A percentile compares a stretch with the other conserved stretches of the same genome.
Conservation (phyloP, 208 protist species). For the Porcisia deanei region DNA sequence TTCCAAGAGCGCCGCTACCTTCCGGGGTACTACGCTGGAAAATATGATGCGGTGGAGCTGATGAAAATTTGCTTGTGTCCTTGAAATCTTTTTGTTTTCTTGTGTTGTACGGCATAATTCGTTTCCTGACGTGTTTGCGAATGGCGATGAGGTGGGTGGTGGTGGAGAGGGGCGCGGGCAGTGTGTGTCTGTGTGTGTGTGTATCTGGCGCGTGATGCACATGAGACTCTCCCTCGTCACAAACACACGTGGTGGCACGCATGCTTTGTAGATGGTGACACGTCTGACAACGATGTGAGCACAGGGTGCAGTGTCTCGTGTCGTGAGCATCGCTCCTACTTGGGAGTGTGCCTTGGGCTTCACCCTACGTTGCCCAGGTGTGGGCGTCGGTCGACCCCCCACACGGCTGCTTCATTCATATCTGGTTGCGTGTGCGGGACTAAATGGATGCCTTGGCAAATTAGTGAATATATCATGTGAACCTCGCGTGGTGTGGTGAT, state of each 20-base stretch:
- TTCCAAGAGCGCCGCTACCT: slow-evolving; percentile 55
- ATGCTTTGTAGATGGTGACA: neutral
- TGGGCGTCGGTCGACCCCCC: neutral
- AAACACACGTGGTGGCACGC: neutral
- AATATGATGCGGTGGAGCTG: slow-evolving; percentile 71
- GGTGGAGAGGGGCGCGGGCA: too few species aligned
- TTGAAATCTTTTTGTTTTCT: neutral
- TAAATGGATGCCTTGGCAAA: too few species aligned
- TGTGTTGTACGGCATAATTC: neutral
- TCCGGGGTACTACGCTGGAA: slow-evolving; percentile 53
- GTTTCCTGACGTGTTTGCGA: neutral
- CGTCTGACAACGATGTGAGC: neutral
- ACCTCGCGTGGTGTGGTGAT: neutral
- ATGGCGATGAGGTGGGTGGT: neutral
- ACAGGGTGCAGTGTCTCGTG: neutral
- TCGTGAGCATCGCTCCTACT: neutral
- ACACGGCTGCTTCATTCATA: neutral
- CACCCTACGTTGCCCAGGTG: neutral
- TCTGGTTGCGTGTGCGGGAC: neutral
- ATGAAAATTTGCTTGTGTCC: slow-evolving; percentile 23
- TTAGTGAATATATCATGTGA: neutral
- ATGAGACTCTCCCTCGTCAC: neutral
- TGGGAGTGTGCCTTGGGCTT: neutral
- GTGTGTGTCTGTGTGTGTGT: too few species aligned
- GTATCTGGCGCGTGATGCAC: neutral